Conservation (phyloP, 2,329 filamentous ascomycete species). For the Claviceps sp. region DNA sequence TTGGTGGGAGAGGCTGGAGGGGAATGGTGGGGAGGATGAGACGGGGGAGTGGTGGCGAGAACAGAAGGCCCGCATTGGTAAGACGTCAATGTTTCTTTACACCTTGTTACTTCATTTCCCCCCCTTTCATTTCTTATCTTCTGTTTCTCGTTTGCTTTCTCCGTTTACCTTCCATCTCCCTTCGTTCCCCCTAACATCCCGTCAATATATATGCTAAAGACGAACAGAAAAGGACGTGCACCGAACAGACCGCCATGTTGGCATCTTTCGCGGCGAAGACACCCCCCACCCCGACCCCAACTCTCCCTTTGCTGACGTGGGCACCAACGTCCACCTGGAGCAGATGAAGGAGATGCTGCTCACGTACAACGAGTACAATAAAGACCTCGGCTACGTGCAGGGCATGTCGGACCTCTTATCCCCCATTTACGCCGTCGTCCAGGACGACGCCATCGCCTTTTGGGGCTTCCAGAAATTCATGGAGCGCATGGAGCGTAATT, state of each 20-base stretch:
- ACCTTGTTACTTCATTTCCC: neutral
- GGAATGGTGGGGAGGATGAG: constrained; percentile 65
- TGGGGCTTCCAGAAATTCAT: constrained; percentile 96
- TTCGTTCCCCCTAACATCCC: neutral
- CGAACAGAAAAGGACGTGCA: constrained; percentile 91
- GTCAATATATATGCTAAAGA: constrained; percentile 8
- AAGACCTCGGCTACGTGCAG: constrained; percentile 89
- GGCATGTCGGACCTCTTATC: constrained; percentile 96
- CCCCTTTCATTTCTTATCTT: neutral
- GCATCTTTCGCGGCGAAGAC: constrained; percentile 93
- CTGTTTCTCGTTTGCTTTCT: neutral
- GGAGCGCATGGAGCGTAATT: constrained; percentile 96
- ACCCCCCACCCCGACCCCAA: constrained; percentile 92
- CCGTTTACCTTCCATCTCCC: neutral
- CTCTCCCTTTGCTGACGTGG: constrained; percentile 82
- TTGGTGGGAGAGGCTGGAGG: constrained; percentile 92
- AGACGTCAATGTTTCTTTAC: constrained; percentile 18
- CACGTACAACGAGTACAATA: constrained; percentile 97
- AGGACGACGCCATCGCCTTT: constrained; percentile 93
- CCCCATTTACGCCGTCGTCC: constrained; percentile 91
- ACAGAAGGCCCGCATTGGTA: constrained; percentile 86
- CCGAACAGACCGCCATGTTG: constrained; percentile 84
- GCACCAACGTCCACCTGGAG: constrained; percentile 94
- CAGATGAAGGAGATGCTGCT: constrained; percentile 99
- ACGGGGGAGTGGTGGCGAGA: constrained; percentile 95